These are phyloP conservation scores for Parietaria judaica DNA, from an alignment of 306 rosid genomes.

Conservation along the genomic window DNA sequence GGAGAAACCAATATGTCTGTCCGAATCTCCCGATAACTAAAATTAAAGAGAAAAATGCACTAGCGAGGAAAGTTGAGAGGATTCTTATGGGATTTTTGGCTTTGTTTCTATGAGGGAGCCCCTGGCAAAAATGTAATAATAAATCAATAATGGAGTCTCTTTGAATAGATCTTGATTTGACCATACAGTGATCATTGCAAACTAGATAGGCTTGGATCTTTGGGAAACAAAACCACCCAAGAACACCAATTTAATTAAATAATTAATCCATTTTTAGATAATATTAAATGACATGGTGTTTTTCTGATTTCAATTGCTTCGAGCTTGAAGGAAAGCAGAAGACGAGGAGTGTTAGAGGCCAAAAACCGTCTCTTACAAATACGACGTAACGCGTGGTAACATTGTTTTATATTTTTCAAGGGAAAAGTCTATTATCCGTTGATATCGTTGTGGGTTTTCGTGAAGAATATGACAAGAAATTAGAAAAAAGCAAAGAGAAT, in stretches of 20 bases:
- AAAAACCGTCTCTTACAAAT: no score
- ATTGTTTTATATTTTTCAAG: no score
- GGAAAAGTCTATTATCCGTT: no score
- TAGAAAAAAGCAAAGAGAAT: no score
- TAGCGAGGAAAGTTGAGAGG: no score
- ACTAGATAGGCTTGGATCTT: conserved; percentile 7
- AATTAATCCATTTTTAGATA: background rate
- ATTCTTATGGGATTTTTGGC: background rate
- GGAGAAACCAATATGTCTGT: no score
- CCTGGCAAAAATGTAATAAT: conserved; percentile 26
- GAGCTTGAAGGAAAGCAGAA: background rate
- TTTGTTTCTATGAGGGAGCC: conserved; percentile 14
- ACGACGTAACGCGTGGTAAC: no score
- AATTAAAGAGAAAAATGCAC: no score
- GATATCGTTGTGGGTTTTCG: no score
- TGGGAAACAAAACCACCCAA: conserved; percentile 20
- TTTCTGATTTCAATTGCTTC: background rate
- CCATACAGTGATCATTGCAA: conserved; percentile 35
- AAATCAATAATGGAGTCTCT: conserved; percentile 52
- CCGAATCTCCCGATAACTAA: no score
- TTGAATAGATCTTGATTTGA: conserved; percentile 47
- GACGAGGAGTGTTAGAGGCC: background rate
- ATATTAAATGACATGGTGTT: background rate
- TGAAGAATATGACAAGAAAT: no score
- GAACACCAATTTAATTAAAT: background rate